Evolutionary conservation across 2,329 filamentous ascomycete species (phyloP), one percentile per base, ranked within the genome.

Genomic region (Aspergillus terreus): DNA sequence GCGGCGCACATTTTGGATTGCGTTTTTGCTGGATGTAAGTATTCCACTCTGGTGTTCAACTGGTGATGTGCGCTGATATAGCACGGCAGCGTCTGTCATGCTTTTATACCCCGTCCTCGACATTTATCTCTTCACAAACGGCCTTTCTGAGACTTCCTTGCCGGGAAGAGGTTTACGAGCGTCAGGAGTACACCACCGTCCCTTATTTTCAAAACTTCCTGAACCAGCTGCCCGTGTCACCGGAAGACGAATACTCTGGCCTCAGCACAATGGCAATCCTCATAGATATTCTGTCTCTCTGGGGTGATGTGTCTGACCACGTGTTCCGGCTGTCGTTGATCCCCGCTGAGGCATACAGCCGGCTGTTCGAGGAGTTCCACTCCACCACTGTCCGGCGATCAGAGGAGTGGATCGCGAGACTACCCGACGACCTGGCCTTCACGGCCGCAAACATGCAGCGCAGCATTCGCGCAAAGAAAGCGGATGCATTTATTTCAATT

Each of bases 1-100:
- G 53, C 78, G 86, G 56, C 78, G 87, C 50, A 89, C 85, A 0
- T 86, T 89, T 62, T 91, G 86, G 86, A 82, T 83, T 25, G 79
- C 83, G 47, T 88, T 85, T 58, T 72, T 89, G 59, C 78, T 88
- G 66, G 87, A 90, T 69, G 78, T 80, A 68, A 74, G 77, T 71
- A 58, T 47, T 23, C 25, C 15, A 23, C 19, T 30, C 23, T 38
- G 21, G 58, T 63, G 59, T 41, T 25, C 5, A 19, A 40, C 3
- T 9, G n/a, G 59, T 56, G 9, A 57, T 57, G 54, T 53, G 35
- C 10, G 35, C 53, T 64, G 32, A 60, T 54, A n/a, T 23, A 38
- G 15, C 56, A 60, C 27, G 1, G 15, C 62, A 79, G 72, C 80
- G 85, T 44, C 81, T 86, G 54, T 83, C 82, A 44, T 80, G 80